Evolutionary conservation across 768 basidiomycete species (phyloP), one percentile per base, ranked within the genome.

Genomic region (Tricholoma matsutake): DNA sequence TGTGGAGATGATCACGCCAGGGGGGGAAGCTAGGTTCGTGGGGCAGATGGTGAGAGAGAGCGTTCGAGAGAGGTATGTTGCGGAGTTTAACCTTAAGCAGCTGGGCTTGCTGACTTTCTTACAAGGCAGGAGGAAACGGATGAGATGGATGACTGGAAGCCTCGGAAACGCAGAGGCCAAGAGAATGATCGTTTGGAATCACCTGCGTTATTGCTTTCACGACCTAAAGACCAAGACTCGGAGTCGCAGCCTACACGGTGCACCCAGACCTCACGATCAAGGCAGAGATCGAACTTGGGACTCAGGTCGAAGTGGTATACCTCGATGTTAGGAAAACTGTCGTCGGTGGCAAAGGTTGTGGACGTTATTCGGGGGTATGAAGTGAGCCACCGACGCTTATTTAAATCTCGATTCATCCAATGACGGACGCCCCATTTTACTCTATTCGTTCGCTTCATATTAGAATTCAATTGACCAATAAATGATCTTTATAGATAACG

Each of bases 311-410:
- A 92, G 49, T 98, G 96, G 96, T 98, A 87, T 67, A 95, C 96
- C 0, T 93, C 92, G 4, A 89, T 98, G 83, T 80, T 98, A 0
- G 96, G 96, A 3, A 96, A 94, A 67, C 77, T 89, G 72, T 83
- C 90, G 0, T 93, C 93, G 2, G 78, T 98, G 2, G 71, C 73
- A 0, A 73, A 83, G 3, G 73, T 98, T 6, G 83, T 94, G 0
- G 75, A 76, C 1, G 70, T 80, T 0, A 74, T 97, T 20, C 80
- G 80, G 35, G 64, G 72, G 13, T 68, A 67, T 54, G 59, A 64
- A 4, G 82, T 80, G 32, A 55, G 74, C 51, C 4, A n/a, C 14
- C 25, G 8, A 51, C 54, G n/a, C 25, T 34, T 10, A 18, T 28
- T n/a, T 6, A 9, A 25, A n/a, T 57, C 25, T 57, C 37, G 45